Conservation (phyloP, 2,329 filamentous ascomycete genomes). For the Neopestalotiopsis clavispora region DNA sequence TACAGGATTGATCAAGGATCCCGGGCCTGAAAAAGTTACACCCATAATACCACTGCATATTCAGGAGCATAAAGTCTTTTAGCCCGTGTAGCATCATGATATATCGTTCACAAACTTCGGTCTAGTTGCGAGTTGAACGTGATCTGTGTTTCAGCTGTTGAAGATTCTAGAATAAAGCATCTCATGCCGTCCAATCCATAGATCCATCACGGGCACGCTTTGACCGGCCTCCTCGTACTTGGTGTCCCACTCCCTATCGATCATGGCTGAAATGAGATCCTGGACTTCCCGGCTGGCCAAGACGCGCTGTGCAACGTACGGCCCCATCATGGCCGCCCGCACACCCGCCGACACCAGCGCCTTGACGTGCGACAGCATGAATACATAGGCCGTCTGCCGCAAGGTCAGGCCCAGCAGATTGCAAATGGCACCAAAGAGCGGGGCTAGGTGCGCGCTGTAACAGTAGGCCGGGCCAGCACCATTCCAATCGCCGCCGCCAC, state of each 20-base stretch:
- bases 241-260: constrained; percentile 65
- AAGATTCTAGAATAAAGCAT: constrained; percentile 85
- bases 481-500: constrained; percentile 9
- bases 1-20: background rate
- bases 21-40: background rate
- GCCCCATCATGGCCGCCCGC: constrained; percentile 77
- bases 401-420: constrained; percentile 63
- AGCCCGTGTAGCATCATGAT: background rate
- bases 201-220: constrained; percentile 76
- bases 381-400: constrained; percentile 73
- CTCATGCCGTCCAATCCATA: constrained; percentile 85
- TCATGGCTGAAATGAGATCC: constrained; percentile 58
- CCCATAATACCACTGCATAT: background rate
- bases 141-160: constrained; percentile 64
- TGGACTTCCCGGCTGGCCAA: constrained; percentile 67
- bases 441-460: constrained; percentile 70
- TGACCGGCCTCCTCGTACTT: constrained; percentile 72
- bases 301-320: constrained; percentile 78
- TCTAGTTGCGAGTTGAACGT: too few relatives aligned
- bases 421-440: constrained; percentile 72
- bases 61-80: background rate
- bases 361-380: constrained; percentile 77
- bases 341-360: constrained; percentile 79
- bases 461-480: constrained; percentile 45
- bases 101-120: background rate